Base-by-base conservation (phyloP, 768 basidiomycete species). In the Termitomyces sp. region DNA sequence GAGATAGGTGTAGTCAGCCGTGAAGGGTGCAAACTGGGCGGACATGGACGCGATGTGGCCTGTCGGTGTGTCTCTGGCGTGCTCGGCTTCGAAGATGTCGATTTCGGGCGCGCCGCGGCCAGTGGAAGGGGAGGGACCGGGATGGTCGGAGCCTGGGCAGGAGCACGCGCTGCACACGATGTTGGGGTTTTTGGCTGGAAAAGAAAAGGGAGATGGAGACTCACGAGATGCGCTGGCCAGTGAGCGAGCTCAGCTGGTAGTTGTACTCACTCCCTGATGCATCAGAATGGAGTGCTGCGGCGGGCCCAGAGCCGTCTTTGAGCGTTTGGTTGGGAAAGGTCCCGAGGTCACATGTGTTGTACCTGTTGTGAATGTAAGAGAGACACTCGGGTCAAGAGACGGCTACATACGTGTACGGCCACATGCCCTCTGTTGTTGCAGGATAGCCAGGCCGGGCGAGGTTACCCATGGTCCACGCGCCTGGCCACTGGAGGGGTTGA, bases 401-500 rank as follows among this genome's bases (percentile, higher is more conserved):
- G 9, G 7, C 23, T 23, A 33, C 31, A 33, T 33, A 33, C 31
- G 9, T 33, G 9, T 33, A 33, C 31, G 9, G 31, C 31, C 31
- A 33, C 31, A 33, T 52, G 3, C 93, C 92, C 49, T 94, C 90
- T 1, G 87, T 87, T 1, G 88, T 84, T 0, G 85, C 89, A 5
- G 82, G 73, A 67, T 89, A 94, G 5, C 92, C 92, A 0, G 92
- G 84, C 40, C 92, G 73, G 1, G 84, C 92, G 3, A 94, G 78
- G 67, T 94, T 96, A 3, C 91, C 91, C 85, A 89, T 88, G 87
- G 31, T 90, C 91, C 91, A 93, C 4, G 80, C 82, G 62, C 88
- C 91, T 42, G 90, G 91, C 91, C 89, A 92, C 85, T 86, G 4
- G 23, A 23, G 23, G 23, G 23, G 23, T 23, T 23, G 23, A 23